These are phyloP conservation scores for Talaromyces sp. DNA, from an alignment of 2,329 filamentous ascomycete species.

Conservation along the genomic window DNA sequence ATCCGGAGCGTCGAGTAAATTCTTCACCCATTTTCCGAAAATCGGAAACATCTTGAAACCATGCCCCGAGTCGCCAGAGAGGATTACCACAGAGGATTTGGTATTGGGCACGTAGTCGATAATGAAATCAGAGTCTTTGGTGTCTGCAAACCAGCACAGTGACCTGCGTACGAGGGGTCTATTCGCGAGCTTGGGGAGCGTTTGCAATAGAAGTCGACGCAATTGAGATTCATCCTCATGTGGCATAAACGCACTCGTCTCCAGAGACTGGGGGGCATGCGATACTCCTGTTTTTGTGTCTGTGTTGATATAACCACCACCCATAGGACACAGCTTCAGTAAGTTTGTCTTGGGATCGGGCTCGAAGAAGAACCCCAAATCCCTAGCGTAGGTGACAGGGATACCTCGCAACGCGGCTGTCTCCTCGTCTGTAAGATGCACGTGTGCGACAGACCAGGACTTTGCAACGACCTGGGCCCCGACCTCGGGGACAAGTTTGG, in stretches of 20 bases:
- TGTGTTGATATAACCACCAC: constrained; percentile 52
- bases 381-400: constrained; percentile 57
- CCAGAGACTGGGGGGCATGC: constrained; percentile 34
- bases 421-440: constrained; percentile 53
- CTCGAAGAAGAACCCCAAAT: constrained; percentile 60
- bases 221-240: constrained; percentile 48
- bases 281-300: constrained; percentile 39
- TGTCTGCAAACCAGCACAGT: constrained; percentile 63
- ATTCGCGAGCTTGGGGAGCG: constrained; percentile 49
- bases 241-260: constrained; percentile 47
- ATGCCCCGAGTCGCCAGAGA: constrained; percentile 58
- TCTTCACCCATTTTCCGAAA: constrained; percentile 36
- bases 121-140: constrained; percentile 55
- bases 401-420: constrained; percentile 51
- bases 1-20: neutral
- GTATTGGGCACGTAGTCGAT: constrained; percentile 55
- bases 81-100: constrained; percentile 46
- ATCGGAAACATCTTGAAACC: constrained; percentile 57
- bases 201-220: constrained; percentile 47
- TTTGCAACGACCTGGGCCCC: constrained; percentile 51
- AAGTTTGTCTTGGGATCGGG: constrained; percentile 55
- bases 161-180: constrained; percentile 53
- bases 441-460: constrained; percentile 56
- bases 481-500: constrained; percentile 44
- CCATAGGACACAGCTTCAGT: constrained; percentile 57